Evolutionary conservation across 2,329 filamentous ascomycete genomes (phyloP).

Genomic region (Cordyceps militaris): DNA sequence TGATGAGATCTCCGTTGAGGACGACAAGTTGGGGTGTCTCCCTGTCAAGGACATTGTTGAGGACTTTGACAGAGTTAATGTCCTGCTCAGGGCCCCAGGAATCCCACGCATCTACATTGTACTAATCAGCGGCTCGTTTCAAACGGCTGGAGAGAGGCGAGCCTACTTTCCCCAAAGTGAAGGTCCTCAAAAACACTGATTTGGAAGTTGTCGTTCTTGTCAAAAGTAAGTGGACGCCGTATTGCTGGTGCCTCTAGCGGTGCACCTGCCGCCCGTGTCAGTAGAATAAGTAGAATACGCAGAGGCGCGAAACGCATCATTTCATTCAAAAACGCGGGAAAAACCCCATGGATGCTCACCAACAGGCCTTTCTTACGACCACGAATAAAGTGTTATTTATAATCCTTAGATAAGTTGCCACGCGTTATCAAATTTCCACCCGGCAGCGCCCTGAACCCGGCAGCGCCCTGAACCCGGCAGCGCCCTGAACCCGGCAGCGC

Average conservation of each 20-base stretch:
- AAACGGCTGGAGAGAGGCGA: not conserved
- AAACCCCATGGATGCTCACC: no score
- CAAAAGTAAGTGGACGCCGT: conserved; percentile 29
- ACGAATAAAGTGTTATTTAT: no score
- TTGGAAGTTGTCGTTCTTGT: conserved; percentile 15
- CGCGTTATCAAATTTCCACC: not conserved
- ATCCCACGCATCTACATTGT: conserved; percentile 21
- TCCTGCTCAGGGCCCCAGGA: conserved; percentile 33
- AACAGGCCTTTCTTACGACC: no score
- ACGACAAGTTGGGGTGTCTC: conserved; percentile 11
- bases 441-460: not conserved
- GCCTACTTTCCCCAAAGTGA: conserved; percentile 18
- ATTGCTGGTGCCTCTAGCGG: conserved; percentile 34
- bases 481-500: not conserved
- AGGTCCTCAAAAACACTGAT: conserved; percentile 17
- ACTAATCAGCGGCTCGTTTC: not conserved
- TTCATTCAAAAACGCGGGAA: no score
- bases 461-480: not conserved
- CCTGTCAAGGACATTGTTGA: conserved; percentile 27
- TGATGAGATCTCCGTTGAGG: conserved; percentile 61
- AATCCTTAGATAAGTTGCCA: not conserved
- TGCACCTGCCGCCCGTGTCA: not conserved
- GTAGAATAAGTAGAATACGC: not conserved
- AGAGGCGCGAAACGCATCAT: not conserved
- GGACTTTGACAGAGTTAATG: conserved; percentile 27